Percentiles rank a stretch among this genome's conserved stretches.
Evolutionary conservation across 2,329 filamentous ascomycete genomes (phyloP).

Genomic region (Chrysosporium keratinophilum): DNA sequence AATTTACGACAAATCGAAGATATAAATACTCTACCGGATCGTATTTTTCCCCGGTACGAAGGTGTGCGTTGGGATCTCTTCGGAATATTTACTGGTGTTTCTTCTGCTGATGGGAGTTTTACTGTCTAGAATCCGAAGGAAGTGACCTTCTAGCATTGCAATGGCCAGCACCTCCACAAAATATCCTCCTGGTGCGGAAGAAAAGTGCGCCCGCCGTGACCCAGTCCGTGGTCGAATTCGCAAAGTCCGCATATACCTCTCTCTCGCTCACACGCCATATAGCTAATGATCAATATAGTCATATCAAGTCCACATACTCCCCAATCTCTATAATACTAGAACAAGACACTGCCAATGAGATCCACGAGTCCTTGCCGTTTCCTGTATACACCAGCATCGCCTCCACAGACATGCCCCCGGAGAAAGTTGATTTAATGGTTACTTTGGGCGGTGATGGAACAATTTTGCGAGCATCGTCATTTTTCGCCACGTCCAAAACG

Average conservation of each 20-base stretch:
- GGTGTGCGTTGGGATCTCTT: conserved; percentile 36
- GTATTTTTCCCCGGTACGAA: conserved; percentile 54
- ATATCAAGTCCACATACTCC: conserved; percentile 71
- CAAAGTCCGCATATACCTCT: conserved; percentile 29
- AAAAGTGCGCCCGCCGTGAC: conserved; percentile 47
- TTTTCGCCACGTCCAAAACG: conserved; percentile 69
- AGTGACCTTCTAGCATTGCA: conserved; percentile 55
- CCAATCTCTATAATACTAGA: conserved; percentile 76
- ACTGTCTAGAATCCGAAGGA: conserved; percentile 41
- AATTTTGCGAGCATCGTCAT: conserved; percentile 70
- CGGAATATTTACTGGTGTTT: background rate
- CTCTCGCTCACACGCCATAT: background rate
- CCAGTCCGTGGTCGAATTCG: conserved; percentile 48
- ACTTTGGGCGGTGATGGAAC: conserved; percentile 92
- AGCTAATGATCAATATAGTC: conserved; percentile 44
- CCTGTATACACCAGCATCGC: conserved; percentile 53
- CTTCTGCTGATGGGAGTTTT: background rate
- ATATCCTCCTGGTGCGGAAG: conserved; percentile 60
- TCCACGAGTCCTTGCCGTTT: conserved; percentile 62
- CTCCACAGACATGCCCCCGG: conserved; percentile 46
- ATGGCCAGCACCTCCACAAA: conserved; percentile 59
- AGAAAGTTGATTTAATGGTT: conserved; percentile 77
- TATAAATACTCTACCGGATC: conserved; percentile 36
- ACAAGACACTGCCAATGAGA: conserved; percentile 56
- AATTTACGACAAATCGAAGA: conserved; percentile 35